Evolutionary conservation across 768 basidiomycete genomes (phyloP).

Genomic region (Lactarius vividus): DNA sequence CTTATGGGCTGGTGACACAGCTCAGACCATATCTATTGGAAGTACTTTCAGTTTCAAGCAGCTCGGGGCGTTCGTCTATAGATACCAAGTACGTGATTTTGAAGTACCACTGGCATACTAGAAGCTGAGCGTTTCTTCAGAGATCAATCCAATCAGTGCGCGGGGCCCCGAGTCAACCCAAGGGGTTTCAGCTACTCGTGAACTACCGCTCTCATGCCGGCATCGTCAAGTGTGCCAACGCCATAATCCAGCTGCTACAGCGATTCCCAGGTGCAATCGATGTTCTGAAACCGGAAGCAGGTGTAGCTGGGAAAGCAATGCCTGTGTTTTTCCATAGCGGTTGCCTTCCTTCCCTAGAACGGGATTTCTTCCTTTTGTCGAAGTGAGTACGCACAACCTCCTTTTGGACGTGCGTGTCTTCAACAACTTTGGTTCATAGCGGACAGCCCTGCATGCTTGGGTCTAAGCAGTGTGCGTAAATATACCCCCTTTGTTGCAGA

Average conservation of each 20-base stretch:
- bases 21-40: conserved; percentile 72
- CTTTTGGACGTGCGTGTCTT: neutral
- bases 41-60: conserved; percentile 72
- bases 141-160: conserved; percentile 10
- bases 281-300: conserved; percentile 51
- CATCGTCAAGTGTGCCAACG: conserved; percentile 70
- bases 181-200: conserved; percentile 53
- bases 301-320: conserved; percentile 49
- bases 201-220: conserved; percentile 75
- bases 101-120: too few relatives aligned
- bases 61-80: conserved; percentile 62
- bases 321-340: conserved; percentile 58
- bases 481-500: neutral
- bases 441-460: conserved; percentile 56
- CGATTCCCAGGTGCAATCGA: conserved; percentile 62
- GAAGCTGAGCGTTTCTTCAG: neutral
- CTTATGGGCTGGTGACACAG: conserved; percentile 80
- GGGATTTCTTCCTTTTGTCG: conserved; percentile 7
- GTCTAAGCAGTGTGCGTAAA: conserved; percentile 57
- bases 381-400: neutral
- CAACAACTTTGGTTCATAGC: conserved; percentile 31
- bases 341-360: conserved; percentile 31
- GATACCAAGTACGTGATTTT: conserved; percentile 49
- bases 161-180: conserved; percentile 31
- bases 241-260: conserved; percentile 59